Percentiles rank a stretch among this genome's conserved stretches.
Evolutionary conservation across 768 basidiomycete species (phyloP).

Genomic region (Tricholomella constricta): DNA sequence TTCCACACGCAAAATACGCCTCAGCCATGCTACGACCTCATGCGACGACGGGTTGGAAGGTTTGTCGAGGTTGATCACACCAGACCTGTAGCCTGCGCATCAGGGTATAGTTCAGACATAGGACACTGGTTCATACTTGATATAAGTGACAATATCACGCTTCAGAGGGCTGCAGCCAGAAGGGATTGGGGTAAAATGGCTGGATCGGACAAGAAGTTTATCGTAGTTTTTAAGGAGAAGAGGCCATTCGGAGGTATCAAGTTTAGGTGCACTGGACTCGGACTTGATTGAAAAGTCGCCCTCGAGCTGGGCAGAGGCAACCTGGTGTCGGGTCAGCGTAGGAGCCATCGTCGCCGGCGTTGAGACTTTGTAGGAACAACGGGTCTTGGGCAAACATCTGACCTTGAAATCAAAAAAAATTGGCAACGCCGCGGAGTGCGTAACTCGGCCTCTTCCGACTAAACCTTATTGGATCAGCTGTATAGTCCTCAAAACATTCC

Average conservation of each 20-base stretch:
- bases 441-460: conserved; percentile 15
- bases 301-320: conserved; percentile 71
- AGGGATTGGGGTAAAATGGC: conserved; percentile 98
- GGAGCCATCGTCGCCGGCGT: conserved; percentile 35
- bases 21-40: conserved; percentile 98
- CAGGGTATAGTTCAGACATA: background rate
- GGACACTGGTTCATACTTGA: conserved; percentile 60
- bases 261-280: conserved; percentile 67
- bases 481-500: conserved; percentile 47
- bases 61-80: conserved; percentile 99
- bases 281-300: conserved; percentile 85
- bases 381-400: background rate
- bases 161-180: conserved; percentile 93
- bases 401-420: conserved; percentile 16
- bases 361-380: background rate
- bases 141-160: conserved; percentile 87
- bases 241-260: conserved; percentile 98
- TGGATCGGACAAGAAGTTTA: conserved; percentile 90
- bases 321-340: conserved; percentile 62
- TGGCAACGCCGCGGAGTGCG: conserved; percentile 14
- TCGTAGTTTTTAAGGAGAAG: conserved; percentile 98
- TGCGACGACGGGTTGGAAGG: conserved; percentile 99
- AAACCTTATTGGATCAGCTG: conserved; percentile 45
- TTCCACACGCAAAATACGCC: conserved; percentile 94
- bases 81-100: conserved; percentile 62